Conservation (phyloP, 2,329 filamentous ascomycete species). For the Ceratocystis colombiana region DNA sequence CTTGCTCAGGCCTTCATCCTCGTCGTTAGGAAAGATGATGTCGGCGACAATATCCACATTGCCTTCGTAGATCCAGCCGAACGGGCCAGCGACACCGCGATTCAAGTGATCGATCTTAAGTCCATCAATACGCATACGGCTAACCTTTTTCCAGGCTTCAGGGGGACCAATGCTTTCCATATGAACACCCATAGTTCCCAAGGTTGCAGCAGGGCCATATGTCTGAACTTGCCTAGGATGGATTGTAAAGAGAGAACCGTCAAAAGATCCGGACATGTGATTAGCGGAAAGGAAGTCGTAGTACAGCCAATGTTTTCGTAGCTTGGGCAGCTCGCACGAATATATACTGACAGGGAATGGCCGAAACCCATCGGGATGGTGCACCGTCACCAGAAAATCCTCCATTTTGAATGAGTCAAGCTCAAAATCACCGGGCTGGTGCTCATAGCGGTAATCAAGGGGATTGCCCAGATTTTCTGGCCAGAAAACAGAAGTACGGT, state of each 20-base stretch:
- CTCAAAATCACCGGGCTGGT: constrained; percentile 88
- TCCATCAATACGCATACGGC: constrained; percentile 79
- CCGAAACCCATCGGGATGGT: constrained; percentile 83
- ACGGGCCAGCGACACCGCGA: constrained; percentile 80
- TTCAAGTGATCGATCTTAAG: constrained; percentile 95
- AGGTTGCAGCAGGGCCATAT: constrained; percentile 21
- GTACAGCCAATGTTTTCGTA: constrained; percentile 93
- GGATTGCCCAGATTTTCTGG: constrained; percentile 58
- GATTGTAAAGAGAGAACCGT: constrained; percentile 93
- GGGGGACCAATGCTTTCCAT: constrained; percentile 47
- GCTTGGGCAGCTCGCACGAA: constrained; percentile 82
- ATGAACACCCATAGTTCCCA: constrained; percentile 24
- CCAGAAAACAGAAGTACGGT: constrained; percentile 75
- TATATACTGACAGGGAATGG: constrained; percentile 94
- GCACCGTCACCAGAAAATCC: constrained; percentile 80
- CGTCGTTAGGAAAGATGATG: constrained; percentile 83
- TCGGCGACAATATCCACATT: constrained; percentile 95
- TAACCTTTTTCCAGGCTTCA: constrained; percentile 89
- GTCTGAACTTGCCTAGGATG: constrained; percentile 79
- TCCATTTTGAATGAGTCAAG: constrained; percentile 95
- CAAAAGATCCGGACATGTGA: constrained; percentile 90
- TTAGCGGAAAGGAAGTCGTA: constrained; percentile 95
- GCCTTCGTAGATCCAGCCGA: constrained; percentile 96
- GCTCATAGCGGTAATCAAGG: constrained; percentile 74
- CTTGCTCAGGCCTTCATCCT: constrained; percentile 79